Conservation (phyloP, 75 land plant genomes). For the Pinus tabuliformis region DNA sequence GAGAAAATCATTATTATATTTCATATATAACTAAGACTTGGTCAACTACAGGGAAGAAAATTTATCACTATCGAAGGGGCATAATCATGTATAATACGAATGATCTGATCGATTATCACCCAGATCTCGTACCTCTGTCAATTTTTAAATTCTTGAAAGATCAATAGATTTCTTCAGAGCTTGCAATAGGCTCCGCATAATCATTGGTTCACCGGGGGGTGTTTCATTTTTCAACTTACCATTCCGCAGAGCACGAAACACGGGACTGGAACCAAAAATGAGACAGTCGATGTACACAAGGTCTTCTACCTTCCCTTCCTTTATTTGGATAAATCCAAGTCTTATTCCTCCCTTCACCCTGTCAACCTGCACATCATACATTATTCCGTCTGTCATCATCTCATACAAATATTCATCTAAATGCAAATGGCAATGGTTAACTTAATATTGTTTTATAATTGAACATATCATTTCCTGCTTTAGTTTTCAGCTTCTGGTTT, state of each 20-base stretch:
- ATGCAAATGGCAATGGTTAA: no score
- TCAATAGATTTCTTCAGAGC: slow-evolving; percentile 72
- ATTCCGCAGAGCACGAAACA: slow-evolving; percentile 79
- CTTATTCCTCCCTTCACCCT: slow-evolving; percentile 85
- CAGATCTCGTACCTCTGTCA: neutral
- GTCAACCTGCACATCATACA: slow-evolving; percentile 44
- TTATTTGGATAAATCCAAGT: slow-evolving; percentile 66
- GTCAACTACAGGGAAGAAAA: no score
- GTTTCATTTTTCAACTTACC: slow-evolving; percentile 53
- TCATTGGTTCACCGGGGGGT: slow-evolving; percentile 91
- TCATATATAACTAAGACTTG: no score
- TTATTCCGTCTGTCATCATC: neutral
- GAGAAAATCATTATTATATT: no score
- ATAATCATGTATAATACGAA: neutral
- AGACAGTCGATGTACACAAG: slow-evolving; percentile 83
- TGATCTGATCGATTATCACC: neutral
- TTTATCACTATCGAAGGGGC: no score
- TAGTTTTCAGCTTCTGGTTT: neutral
- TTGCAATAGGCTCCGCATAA: slow-evolving; percentile 85
- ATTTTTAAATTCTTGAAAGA: slow-evolving; percentile 48
- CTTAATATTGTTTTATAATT: no score
- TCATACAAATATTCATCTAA: neutral
- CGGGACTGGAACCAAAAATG: slow-evolving; percentile 55
- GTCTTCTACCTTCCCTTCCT: slow-evolving; percentile 63
- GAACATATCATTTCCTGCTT: neutral